These are phyloP conservation scores for Pneumocystis jirovecii DNA, from an alignment of 1,139 yeast genomes.

Conservation along the genomic window DNA sequence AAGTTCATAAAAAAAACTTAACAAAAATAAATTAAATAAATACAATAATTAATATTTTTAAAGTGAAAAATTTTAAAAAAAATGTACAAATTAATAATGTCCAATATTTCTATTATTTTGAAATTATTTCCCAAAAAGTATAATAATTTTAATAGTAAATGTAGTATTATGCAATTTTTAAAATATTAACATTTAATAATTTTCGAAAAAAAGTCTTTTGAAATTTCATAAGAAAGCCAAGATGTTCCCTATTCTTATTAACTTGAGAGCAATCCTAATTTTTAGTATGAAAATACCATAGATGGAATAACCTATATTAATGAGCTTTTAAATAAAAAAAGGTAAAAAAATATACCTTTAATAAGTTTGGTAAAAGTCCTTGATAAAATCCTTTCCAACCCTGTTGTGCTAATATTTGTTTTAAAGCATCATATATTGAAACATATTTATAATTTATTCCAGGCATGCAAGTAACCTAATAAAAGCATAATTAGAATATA, in stretches of 20 bases:
- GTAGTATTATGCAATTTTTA: neutral
- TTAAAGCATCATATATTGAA: conserved; percentile 3
- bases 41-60: too few relatives aligned
- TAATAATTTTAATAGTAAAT: neutral
- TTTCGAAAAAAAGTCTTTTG: neutral
- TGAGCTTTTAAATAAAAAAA: conserved; percentile 88
- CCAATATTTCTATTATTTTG: neutral
- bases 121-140: neutral
- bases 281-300: conserved; percentile 22
- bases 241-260: neutral
- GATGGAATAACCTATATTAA: conserved; percentile 6
- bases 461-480: conserved; percentile 42
- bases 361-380: conserved; percentile 75
- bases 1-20: too few relatives aligned
- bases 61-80: too few relatives aligned
- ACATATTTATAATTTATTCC: conserved; percentile 56
- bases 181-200: neutral
- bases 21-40: too few relatives aligned
- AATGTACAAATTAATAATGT: neutral
- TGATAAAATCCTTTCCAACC: conserved; percentile 54
- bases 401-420: conserved; percentile 1
- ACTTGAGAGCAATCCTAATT: conserved; percentile 19
- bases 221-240: neutral
- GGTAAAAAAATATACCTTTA: conserved; percentile 87
- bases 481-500: neutral